phyloP scores from a whole-genome alignment of 2,329 filamentous ascomycete genomes.

The Trichoderma endophyticum region DNA sequence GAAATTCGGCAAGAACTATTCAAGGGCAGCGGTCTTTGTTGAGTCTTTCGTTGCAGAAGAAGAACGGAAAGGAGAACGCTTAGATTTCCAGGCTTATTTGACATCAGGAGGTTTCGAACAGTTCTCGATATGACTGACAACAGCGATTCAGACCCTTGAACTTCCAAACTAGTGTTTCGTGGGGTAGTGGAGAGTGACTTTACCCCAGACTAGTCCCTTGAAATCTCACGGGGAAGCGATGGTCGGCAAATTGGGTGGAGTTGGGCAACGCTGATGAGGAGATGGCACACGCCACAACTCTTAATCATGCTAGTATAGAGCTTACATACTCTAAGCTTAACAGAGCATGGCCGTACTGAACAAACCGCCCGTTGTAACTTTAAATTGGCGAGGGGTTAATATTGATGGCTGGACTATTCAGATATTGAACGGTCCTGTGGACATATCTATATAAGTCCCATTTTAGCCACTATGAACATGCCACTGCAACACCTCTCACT shows the following conservation, averaged over 20 bases:
- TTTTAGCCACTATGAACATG: neutral
- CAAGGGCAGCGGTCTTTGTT: neutral
- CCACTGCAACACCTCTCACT: neutral
- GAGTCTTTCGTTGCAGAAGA: neutral
- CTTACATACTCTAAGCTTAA: too few species aligned
- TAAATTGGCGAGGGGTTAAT: neutral
- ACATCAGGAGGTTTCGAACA: neutral
- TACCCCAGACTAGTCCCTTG: neutral
- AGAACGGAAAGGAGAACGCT: neutral
- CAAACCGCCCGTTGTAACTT: neutral
- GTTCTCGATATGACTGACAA: neutral
- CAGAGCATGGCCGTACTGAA: neutral
- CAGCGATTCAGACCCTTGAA: neutral
- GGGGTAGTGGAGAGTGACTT: neutral
- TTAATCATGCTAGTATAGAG: neutral
- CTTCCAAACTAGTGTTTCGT: neutral
- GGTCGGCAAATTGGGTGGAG: neutral
- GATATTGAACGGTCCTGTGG: neutral
- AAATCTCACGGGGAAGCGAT: neutral
- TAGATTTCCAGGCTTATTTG: neutral
- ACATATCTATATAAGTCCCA: neutral
- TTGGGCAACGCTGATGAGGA: neutral
- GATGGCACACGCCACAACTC: neutral
- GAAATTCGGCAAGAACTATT: neutral
- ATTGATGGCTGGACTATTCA: neutral